Evolutionary conservation across 148 eudicot species (phyloP).

Genomic region (Polygonum aviculare): DNA sequence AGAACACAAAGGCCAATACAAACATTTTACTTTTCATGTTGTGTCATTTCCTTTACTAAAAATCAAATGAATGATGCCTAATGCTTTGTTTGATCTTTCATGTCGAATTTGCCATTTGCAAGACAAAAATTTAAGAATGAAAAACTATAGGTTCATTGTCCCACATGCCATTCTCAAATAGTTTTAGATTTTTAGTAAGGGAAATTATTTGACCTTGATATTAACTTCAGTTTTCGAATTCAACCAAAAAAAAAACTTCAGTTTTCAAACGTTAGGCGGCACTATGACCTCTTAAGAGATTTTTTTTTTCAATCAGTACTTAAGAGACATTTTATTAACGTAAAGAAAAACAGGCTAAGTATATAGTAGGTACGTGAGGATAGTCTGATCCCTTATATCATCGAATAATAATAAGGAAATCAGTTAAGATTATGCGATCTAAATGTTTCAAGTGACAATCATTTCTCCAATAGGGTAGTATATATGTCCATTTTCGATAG

Average conservation of each 20-base stretch:
- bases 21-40: conserved; percentile 9
- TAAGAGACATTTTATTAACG: too few relatives aligned
- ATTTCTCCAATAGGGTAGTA: too few relatives aligned
- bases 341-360: too few relatives aligned
- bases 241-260: too few relatives aligned
- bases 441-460: too few relatives aligned
- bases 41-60: conserved; percentile 9
- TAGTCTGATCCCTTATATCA: too few relatives aligned
- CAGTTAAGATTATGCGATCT: too few relatives aligned
- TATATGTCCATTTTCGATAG: too few relatives aligned
- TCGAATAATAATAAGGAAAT: too few relatives aligned
- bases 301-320: too few relatives aligned
- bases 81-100: background rate
- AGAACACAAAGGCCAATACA: conserved; percentile 6
- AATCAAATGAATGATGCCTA: conserved; percentile 2
- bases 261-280: background rate
- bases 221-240: background rate
- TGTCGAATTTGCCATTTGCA: background rate
- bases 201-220: background rate
- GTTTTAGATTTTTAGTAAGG: background rate
- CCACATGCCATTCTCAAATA: background rate
- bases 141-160: background rate
- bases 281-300: too few relatives aligned
- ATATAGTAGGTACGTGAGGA: too few relatives aligned
- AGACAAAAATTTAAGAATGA: background rate